A percentile compares a stretch with the other conserved stretches of the same genome.
These are phyloP conservation scores for Fusarium lyarnte DNA, from an alignment of 2,329 filamentous ascomycete species.

Conservation along the genomic window DNA sequence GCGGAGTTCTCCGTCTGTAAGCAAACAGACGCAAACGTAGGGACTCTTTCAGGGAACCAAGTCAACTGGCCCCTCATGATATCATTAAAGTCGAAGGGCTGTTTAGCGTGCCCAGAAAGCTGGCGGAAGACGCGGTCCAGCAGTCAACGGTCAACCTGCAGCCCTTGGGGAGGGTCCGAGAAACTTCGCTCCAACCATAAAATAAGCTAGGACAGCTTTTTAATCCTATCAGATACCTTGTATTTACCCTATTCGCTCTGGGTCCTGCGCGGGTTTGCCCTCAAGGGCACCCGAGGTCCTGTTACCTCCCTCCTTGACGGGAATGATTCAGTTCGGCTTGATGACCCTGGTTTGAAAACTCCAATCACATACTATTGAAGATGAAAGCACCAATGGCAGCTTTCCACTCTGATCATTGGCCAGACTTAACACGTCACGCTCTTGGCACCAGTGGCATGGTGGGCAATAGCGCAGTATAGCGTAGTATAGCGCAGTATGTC, in stretches of 20 bases:
- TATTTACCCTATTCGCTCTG: accelerated
- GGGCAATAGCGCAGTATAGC: background rate
- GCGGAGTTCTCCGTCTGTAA: background rate
- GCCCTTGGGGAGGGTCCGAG: accelerated
- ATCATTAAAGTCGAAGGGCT: background rate
- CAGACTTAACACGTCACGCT: background rate
- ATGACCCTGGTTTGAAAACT: background rate
- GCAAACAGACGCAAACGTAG: too few relatives aligned
- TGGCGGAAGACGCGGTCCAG: background rate
- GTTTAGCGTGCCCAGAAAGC: background rate
- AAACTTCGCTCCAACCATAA: background rate
- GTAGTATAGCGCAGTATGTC: background rate
- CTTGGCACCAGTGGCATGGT: background rate
- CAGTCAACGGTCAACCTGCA: background rate
- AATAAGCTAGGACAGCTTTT: background rate
- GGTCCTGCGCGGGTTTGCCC: background rate
- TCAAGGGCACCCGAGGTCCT: accelerated
- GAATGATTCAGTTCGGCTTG: background rate
- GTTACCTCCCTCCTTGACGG: background rate
- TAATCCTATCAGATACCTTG: background rate
- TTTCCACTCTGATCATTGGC: background rate
- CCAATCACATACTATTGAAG: background rate
- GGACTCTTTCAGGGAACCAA: accelerated
- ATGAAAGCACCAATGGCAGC: background rate
- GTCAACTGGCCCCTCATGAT: accelerated